phyloP scores from a whole-genome alignment of 2,329 filamentous ascomycete genomes.

The Simplicillium sp. region DNA sequence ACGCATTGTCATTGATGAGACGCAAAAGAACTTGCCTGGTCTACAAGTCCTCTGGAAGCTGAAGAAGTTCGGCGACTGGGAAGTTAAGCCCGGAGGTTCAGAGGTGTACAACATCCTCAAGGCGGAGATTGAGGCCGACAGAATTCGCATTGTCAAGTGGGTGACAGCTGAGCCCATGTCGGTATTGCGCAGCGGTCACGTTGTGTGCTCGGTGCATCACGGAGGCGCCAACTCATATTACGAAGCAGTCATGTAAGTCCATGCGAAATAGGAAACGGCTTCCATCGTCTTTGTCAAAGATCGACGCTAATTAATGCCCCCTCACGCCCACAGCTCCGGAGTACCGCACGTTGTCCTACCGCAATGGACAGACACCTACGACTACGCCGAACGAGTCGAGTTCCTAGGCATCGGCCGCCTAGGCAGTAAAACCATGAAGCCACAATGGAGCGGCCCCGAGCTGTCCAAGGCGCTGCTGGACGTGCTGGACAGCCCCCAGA shows the following conservation, averaged over 20 bases:
- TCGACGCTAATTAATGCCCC: background rate
- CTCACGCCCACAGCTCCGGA: constrained; percentile 21
- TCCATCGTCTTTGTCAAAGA: background rate
- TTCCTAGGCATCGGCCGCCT: constrained; percentile 29
- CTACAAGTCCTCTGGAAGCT: constrained; percentile 26
- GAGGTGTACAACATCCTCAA: constrained; percentile 13
- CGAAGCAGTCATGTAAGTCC: constrained; percentile 24
- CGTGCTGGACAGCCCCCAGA: constrained; percentile 9
- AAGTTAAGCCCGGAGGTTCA: constrained; percentile 4
- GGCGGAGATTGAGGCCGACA: constrained; percentile 15
- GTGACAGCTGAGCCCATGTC: constrained; percentile 25
- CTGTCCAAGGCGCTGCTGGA: constrained; percentile 9
- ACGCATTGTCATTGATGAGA: constrained; percentile 20
- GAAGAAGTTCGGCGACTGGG: constrained; percentile 10
- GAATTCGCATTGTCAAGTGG: constrained; percentile 29
- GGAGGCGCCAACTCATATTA: constrained; percentile 35
- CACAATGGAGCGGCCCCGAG: constrained; percentile 13
- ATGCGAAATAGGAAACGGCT: background rate
- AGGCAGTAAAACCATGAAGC: constrained; percentile 12
- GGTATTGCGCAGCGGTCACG: constrained; percentile 23
- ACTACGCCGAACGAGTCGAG: constrained; percentile 34
- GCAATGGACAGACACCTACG: constrained; percentile 35
- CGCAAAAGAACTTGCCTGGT: constrained; percentile 1
- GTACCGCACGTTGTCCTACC: constrained; percentile 35
- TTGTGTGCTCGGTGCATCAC: constrained; percentile 33